A percentile compares a stretch with the other conserved stretches of the same genome.
phyloP scores from a whole-genome alignment of 352 stramenopile species.

The Pythium monospermum region DNA sequence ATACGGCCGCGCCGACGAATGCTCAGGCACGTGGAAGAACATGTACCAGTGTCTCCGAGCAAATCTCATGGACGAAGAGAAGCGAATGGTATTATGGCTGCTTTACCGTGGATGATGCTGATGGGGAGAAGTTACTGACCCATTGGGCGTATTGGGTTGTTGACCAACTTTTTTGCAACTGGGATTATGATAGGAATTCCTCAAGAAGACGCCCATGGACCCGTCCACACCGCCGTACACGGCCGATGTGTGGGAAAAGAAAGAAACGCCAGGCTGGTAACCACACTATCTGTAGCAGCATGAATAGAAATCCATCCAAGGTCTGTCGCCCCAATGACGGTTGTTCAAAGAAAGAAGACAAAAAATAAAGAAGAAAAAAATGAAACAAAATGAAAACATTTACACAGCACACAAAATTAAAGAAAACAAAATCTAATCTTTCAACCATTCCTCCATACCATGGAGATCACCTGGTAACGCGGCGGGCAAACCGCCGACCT shows the following conservation, averaged over 20 bases:
- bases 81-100: conserved; percentile 49
- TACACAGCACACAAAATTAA: too few species aligned
- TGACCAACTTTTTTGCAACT: background rate
- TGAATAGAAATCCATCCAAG: too few species aligned
- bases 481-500: conserved; percentile 33
- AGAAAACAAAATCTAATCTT: conserved; percentile 44
- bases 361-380: too few species aligned
- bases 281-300: too few species aligned
- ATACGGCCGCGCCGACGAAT: conserved; percentile 63
- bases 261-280: conserved; percentile 72
- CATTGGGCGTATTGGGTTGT: background rate
- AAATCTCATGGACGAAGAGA: conserved; percentile 76
- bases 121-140: background rate
- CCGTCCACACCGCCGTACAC: conserved; percentile 42
- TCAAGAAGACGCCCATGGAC: conserved; percentile 65
- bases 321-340: too few species aligned
- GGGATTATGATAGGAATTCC: conserved; percentile 34
- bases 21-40: conserved; percentile 75
- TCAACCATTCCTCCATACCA: conserved; percentile 76
- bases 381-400: too few species aligned
- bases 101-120: conserved; percentile 2
- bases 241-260: conserved; percentile 58
- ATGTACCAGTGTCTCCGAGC: conserved; percentile 77
- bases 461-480: conserved; percentile 65
- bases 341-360: too few species aligned